These are phyloP conservation scores for Catharanthus roseus DNA, from an alignment of 257 asterid species.

Conservation along the genomic window DNA sequence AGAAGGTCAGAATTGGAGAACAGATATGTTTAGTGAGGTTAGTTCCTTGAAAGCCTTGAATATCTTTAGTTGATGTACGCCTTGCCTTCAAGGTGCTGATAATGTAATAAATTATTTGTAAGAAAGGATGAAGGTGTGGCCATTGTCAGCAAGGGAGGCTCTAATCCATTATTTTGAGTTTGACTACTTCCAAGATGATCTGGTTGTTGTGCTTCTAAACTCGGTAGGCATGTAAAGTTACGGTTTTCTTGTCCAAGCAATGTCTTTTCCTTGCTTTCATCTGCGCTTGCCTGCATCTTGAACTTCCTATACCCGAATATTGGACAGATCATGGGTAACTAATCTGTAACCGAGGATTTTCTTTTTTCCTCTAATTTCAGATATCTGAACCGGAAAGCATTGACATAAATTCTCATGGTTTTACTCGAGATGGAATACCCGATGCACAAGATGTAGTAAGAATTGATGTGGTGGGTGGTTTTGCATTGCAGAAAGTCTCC, in stretches of 20 bases:
- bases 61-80: constrained; percentile 6
- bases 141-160: constrained; percentile 81
- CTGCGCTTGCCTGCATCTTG: neutral
- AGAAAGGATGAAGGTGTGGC: constrained; percentile 97
- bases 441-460: constrained; percentile 64
- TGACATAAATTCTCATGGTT: constrained; percentile 55
- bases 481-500: constrained; percentile 69
- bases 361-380: constrained; percentile 40
- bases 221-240: constrained; percentile 43
- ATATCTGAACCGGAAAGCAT: constrained; percentile 59
- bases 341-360: neutral
- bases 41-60: constrained; percentile 7
- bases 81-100: constrained; percentile 28
- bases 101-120: constrained; percentile 44
- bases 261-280: neutral
- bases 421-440: constrained; percentile 58
- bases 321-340: neutral
- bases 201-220: constrained; percentile 63
- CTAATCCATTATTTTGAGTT: constrained; percentile 53
- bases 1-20: constrained; percentile 63
- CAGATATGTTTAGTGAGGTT: constrained; percentile 85
- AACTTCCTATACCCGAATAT: no score
- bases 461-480: constrained; percentile 81
- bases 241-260: neutral
- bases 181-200: constrained; percentile 74